Evolutionary conservation across 805 yeast species (phyloP).

Genomic region (Myxozyma udenii): DNA sequence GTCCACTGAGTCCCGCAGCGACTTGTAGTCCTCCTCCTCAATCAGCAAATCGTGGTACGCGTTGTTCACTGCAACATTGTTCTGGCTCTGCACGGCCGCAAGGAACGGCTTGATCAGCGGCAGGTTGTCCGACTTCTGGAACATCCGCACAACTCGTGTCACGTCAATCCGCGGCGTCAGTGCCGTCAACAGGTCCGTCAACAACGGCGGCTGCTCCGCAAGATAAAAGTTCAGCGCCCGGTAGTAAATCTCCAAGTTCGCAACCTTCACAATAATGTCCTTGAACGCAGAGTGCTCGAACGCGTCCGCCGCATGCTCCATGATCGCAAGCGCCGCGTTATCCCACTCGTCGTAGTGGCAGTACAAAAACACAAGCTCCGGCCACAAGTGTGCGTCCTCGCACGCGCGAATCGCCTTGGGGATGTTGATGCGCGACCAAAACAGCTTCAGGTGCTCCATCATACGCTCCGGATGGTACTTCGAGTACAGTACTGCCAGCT

Average conservation of each 20-base stretch:
- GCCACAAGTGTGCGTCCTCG: constrained; percentile 92
- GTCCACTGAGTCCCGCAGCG: constrained; percentile 82
- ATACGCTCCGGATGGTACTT: constrained; percentile 87
- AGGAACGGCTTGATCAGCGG: constrained; percentile 95
- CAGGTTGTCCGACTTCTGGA: constrained; percentile 90
- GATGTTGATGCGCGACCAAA: constrained; percentile 97
- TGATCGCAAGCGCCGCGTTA: constrained; percentile 94
- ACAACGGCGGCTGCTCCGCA: constrained; percentile 83
- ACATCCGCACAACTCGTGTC: constrained; percentile 84
- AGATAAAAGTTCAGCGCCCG: constrained; percentile 94
- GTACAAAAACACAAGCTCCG: constrained; percentile 90
- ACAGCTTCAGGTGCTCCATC: constrained; percentile 92
- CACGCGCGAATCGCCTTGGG: constrained; percentile 95
- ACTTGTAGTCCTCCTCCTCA: constrained; percentile 94
- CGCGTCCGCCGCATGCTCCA: constrained; percentile 88
- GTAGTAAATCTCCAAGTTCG: constrained; percentile 94
- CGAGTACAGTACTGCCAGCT: constrained; percentile 83
- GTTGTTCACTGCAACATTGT: constrained; percentile 84
- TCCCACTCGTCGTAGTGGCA: constrained; percentile 99
- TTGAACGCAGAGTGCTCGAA: constrained; percentile 93
- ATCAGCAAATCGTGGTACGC: constrained; percentile 94
- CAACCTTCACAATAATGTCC: constrained; percentile 90
- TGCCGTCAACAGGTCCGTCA: constrained; percentile 80
- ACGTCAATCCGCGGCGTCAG: constrained; percentile 87
- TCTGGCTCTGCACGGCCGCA: constrained; percentile 84